Base-by-base conservation (phyloP, 805 yeast genomes). In the Cyberlindnera sargentensis region DNA sequence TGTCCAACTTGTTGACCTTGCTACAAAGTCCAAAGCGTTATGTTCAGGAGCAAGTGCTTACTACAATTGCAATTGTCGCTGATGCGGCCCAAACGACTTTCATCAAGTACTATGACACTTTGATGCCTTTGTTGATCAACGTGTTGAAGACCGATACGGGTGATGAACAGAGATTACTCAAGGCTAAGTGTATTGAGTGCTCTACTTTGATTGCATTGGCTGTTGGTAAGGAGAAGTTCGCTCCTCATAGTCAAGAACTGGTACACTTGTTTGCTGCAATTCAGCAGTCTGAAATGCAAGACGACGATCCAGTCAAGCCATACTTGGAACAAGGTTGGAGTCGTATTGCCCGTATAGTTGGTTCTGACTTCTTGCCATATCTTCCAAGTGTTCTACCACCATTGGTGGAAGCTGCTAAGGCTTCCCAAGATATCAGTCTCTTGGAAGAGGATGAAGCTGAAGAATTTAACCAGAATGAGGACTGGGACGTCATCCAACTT, bases 251-350 rank as follows among this genome's bases (percentile, higher is more conserved):
- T 39, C 77, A 75, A 47, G 88, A 85, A 53, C 66, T 91, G 45
- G 81, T 89, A 41, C 77, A 78, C 51, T 66, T 85, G 26, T 81
- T 88, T 53, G 84, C 81, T 11, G 66, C 71, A 26, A 80, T 90
- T 48, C 98, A 93, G 66, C 70, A 72, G 43, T 64, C 71, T 27
- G 66, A 70, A 4, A 59, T 68, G 29, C 77, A 73, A 44, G 80
- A 68, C 41, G 97, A 90, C 58, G 97, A 90, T 59, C 95, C 96
- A 11, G 83, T 93, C 15, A 84, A 78, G 53, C 75, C 86, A 38
- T 90, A 87, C 55, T 71, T 93, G 50, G 95, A 88, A 53, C 95
- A 87, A 61, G 96, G 95, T 37, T 93, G 99, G 99, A 88, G 93
- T 43, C 79, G 98, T 57, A 75, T 93, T 37, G 93, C 99, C 61